These are phyloP conservation scores for Simplicillium sp. DNA, from an alignment of 2,329 filamentous ascomycete genomes.

Conservation along the genomic window DNA sequence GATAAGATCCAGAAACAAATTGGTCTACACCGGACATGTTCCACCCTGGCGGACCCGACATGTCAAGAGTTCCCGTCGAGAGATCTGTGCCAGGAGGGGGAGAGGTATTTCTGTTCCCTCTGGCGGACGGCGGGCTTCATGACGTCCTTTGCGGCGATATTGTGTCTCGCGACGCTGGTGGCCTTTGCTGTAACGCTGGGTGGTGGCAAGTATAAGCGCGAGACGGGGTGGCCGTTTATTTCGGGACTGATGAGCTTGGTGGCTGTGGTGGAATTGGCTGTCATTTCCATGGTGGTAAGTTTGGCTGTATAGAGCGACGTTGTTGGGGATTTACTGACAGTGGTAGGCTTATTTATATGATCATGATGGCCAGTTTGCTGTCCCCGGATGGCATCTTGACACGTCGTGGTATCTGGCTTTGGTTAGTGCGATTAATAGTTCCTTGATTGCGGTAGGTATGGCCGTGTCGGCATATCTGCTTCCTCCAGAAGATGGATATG, in stretches of 20 bases:
- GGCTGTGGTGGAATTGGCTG: conserved; percentile 60
- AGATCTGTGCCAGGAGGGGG: conserved; percentile 26
- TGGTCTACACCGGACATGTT: conserved; percentile 77
- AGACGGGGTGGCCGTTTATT: conserved; percentile 74
- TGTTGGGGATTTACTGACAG: not conserved
- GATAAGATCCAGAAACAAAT: conserved; percentile 47
- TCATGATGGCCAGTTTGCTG: conserved; percentile 72
- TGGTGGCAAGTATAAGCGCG: conserved; percentile 71
- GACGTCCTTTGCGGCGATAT: conserved; percentile 73
- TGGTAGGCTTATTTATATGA: conserved; percentile 72
- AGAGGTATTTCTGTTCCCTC: conserved; percentile 77
- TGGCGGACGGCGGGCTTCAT: conserved; percentile 86
- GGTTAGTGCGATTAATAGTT: conserved; percentile 41
- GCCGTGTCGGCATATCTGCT: conserved; percentile 59
- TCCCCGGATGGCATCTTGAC: conserved; percentile 71
- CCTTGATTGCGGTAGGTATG: conserved; percentile 48
- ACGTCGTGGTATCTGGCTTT: conserved; percentile 67
- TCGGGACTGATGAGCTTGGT: conserved; percentile 55
- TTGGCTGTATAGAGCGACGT: not conserved
- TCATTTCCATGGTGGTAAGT: conserved; percentile 76
- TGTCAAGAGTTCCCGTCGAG: conserved; percentile 37
- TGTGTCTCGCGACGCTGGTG: conserved; percentile 73
- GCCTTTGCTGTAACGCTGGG: conserved; percentile 67
- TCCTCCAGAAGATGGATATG: conserved; percentile 77
- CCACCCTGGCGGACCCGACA: conserved; percentile 50